Evolutionary conservation across 225 moss, liverwort and hornwort species (phyloP), one percentile per base, ranked within the genome.

Genomic region (Rhytidiadelphus loreus): DNA sequence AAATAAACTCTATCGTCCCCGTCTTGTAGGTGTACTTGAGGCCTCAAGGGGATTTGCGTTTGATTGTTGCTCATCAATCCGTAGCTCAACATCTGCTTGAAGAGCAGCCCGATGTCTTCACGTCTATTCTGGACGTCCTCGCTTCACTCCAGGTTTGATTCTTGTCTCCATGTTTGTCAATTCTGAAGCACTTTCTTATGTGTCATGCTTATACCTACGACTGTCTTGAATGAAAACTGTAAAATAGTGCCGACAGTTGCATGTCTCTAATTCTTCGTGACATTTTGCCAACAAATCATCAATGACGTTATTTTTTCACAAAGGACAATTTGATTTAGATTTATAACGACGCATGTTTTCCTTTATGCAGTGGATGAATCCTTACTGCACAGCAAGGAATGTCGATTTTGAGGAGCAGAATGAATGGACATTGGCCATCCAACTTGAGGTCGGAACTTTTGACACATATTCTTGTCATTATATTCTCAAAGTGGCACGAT

Each of bases 61-160:
- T 94, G 77, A 93, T 94, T 56, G 84, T 94, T 81, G 85, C 93
- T 87, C 93, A 94, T 90, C 90, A 91, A 77, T 60, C 90, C 48
- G 98, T 97, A 52, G 94, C 97, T 64, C 92, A 96, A 43, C 75
- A 95, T 84, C 91, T 97, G 69, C 92, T 98, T 69, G 92, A 95
- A 88, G 92, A 97, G 73, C 94, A 93, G 70, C 88, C 85, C 35
- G 92, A 97, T 91, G 93, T 98, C 58, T 97, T 96, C 78, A 87
- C 70, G 71, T 91, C 87, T 37, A 93, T 94, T 58, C 92, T 94
- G 39, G 85, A 90, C 57, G 91, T 93, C 80, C 91, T 94, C 41
- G 84, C 87, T 76, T 91, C 91, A 89, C 94, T 98, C 55, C 97
- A 98, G 98, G 98, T 98, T 72, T 90, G 90, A 60, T 33, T 79